Conservation (phyloP, 108 stramenopile genomes). For the Cyclotella kingstonii region DNA sequence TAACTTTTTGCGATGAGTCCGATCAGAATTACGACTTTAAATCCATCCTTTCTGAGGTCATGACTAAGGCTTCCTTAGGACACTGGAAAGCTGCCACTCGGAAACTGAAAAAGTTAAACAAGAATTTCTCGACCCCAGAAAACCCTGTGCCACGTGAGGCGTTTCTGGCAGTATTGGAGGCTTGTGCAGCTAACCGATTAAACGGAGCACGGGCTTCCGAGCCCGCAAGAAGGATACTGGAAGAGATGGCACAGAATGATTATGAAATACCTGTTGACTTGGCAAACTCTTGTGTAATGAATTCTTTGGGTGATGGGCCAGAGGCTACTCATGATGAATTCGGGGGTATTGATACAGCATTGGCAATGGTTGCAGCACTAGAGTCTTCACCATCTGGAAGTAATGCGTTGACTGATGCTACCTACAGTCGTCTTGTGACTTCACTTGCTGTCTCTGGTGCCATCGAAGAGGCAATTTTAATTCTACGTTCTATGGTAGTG, state of each 20-base stretch:
- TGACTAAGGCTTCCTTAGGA: constrained; percentile 52
- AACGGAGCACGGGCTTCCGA: constrained; percentile 87
- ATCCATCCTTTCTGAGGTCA: constrained; percentile 52
- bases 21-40: constrained; percentile 80
- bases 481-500: constrained; percentile 69
- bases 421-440: constrained; percentile 57
- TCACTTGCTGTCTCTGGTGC: constrained; percentile 60
- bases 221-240: constrained; percentile 79
- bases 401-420: constrained; percentile 49
- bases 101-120: constrained; percentile 66
- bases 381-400: constrained; percentile 42
- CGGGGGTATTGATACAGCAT: constrained; percentile 81
- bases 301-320: constrained; percentile 60
- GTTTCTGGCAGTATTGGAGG: constrained; percentile 58
- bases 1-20: constrained; percentile 68
- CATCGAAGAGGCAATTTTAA: constrained; percentile 58
- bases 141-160: constrained; percentile 56
- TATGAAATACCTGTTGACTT: constrained; percentile 61
- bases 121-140: constrained; percentile 40
- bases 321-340: constrained; percentile 78
- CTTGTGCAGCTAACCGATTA: constrained; percentile 70
- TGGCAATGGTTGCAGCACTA: constrained; percentile 80
- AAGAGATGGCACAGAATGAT: constrained; percentile 66
- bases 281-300: constrained; percentile 65
- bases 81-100: constrained; percentile 86